A percentile compares a stretch with the other conserved stretches of the same genome.
These are phyloP conservation scores for Polyporus tsugae DNA, from an alignment of 1,284 basidiomycete species.

Conservation along the genomic window DNA sequence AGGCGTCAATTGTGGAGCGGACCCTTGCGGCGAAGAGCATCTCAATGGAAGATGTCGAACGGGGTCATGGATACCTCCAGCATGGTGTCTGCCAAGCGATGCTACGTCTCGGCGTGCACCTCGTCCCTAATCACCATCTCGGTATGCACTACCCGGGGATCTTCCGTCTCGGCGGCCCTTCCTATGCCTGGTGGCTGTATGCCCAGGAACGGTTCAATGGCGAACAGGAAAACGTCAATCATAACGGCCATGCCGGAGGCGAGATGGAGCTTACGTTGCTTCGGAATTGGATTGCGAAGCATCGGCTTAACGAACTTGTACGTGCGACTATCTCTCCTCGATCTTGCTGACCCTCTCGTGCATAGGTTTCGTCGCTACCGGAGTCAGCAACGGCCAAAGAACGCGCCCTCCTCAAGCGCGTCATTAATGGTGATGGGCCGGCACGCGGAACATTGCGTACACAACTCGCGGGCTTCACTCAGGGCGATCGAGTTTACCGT, in stretches of 20 bases:
- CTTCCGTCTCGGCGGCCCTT: slow-evolving; percentile 43
- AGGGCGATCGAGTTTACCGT: background rate
- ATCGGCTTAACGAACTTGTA: slow-evolving; percentile 41
- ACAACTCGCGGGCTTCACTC: slow-evolving; percentile 5
- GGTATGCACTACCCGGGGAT: slow-evolving; percentile 41
- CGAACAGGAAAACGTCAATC: slow-evolving; percentile 44
- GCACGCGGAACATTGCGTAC: slow-evolving; percentile 8
- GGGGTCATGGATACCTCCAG: slow-evolving; percentile 36
- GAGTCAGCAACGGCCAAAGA: background rate
- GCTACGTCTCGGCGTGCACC: slow-evolving; percentile 25
- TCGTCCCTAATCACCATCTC: slow-evolving; percentile 44
- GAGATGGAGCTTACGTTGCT: slow-evolving; percentile 43
- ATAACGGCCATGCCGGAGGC: slow-evolving; percentile 44
- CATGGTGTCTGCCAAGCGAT: slow-evolving; percentile 33
- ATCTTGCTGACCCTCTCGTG: background rate
- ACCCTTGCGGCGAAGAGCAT: slow-evolving; percentile 33
- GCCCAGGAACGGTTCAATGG: slow-evolving; percentile 48
- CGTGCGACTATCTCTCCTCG: background rate
- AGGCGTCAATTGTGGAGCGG: slow-evolving; percentile 16
- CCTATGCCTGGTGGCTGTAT: slow-evolving; percentile 49
- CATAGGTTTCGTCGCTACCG: slow-evolving; percentile 9
- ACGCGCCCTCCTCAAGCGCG: background rate
- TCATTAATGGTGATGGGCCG: background rate
- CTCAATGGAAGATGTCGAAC: slow-evolving; percentile 37
- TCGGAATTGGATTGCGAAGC: slow-evolving; percentile 43